Evolutionary conservation across 2,329 filamentous ascomycete species (phyloP), one percentile per base, ranked within the genome.

Genomic region (Penicillium corylophilum): DNA sequence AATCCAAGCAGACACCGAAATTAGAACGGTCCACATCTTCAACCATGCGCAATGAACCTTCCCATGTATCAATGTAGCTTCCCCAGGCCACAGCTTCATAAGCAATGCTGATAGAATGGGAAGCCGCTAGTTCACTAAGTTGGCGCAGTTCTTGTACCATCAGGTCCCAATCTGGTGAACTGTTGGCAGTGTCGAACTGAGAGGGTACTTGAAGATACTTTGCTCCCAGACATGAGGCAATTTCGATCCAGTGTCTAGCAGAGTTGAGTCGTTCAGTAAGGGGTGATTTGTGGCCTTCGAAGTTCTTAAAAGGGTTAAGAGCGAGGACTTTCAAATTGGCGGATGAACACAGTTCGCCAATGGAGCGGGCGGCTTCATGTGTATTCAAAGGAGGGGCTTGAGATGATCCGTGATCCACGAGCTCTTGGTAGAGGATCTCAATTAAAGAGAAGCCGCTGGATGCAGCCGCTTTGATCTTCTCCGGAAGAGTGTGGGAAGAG

Each of bases 1-100:
- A 62, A 45, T 69, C 65, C 3, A 69, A 53, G 42, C 67, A 69
- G 6, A 69, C 51, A 7, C 66, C 65, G 48, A 69, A 69, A 41
- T 70, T 69, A 4, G 52, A 20, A 10, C 64, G 54, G 40, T 59
- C 53, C 0, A 70, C 67, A 4, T 51, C 22, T 7, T 61, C 24
- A 1, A 67, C 60, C 28, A 68, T 50, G 1, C 57, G 44, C 6
- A 68, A 35, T 2, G 61, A 59, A 5, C 61, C 57, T 44, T 70
- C 57, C 67, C 67, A 69, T 18, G 57, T 55, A 8, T 54, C 39
- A 31, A 61, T 55, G 36, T 64, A 55, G 23, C 42, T 60, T 10
- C 59, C 61, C 64, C 67, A 70, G 1, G 43, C 24, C 1, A 57
- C 61, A 9, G 56, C 55, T 44, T 70, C 65, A 44, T 67, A 69